Percentiles rank a stretch among this genome's conserved stretches.
These are phyloP conservation scores for Penicillium macrosclerotiorum DNA, from an alignment of 495 filamentous ascomycete species.

Conservation along the genomic window DNA sequence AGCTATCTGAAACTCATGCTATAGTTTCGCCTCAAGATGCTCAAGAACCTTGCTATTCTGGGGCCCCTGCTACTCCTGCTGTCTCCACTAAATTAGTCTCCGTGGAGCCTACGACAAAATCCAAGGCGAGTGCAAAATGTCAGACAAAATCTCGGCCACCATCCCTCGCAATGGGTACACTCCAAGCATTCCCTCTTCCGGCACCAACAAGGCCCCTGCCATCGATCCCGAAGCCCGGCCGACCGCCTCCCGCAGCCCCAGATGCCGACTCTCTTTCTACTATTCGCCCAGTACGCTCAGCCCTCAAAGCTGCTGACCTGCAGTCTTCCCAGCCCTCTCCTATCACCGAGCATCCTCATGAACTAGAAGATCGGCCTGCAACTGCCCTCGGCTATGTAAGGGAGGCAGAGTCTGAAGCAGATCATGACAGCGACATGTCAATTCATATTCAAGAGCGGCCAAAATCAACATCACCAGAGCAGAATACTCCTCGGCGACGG, in stretches of 20 bases:
- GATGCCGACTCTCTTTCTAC: conserved; percentile 4
- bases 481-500: conserved; percentile 11
- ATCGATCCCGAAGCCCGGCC: conserved; percentile 24
- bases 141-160: conserved; percentile 20
- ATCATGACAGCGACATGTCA: conserved; percentile 12
- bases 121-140: conserved; percentile 2
- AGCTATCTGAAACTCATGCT: background rate
- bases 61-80: conserved; percentile 1
- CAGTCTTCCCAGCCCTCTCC: conserved; percentile 15
- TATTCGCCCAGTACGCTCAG: conserved; percentile 3
- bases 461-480: conserved; percentile 14
- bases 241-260: conserved; percentile 1
- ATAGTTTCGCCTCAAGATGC: background rate
- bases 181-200: conserved; percentile 41
- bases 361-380: conserved; percentile 7
- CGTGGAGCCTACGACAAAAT: conserved; percentile 1
- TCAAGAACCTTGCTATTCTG: conserved; percentile 8
- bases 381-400: conserved; percentile 9
- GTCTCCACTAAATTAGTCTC: too few species aligned
- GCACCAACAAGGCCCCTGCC: conserved; percentile 38
- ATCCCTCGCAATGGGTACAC: conserved; percentile 29
- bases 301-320: conserved; percentile 1
- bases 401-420: conserved; percentile 7
- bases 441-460: conserved; percentile 11
- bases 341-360: conserved; percentile 17